Conservation (phyloP, 1,284 basidiomycete genomes). For the Vanrija sp. region DNA sequence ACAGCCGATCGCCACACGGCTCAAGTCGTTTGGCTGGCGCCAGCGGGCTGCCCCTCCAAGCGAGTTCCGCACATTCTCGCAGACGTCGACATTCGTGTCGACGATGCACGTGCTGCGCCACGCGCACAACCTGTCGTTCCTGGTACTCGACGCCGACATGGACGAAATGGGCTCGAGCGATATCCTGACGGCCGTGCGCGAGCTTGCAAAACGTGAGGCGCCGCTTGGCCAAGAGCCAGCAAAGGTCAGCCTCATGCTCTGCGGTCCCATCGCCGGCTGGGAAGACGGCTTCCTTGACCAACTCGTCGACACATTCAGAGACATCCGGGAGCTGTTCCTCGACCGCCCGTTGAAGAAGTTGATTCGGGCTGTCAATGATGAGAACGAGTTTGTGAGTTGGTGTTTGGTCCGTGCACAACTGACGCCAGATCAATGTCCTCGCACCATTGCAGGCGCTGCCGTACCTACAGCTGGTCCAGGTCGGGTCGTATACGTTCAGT, state of each 20-base stretch:
- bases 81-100: slow-evolving; percentile 38
- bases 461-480: slow-evolving; percentile 36
- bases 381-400: slow-evolving; percentile 30
- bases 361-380: slow-evolving; percentile 16
- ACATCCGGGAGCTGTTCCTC: slow-evolving; percentile 43
- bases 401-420: background rate
- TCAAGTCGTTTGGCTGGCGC: slow-evolving; percentile 43
- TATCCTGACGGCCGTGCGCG: slow-evolving; percentile 25
- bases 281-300: slow-evolving; percentile 27
- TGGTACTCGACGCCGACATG: slow-evolving; percentile 43
- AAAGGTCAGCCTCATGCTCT: slow-evolving; percentile 36
- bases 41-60: slow-evolving; percentile 35
- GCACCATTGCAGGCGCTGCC: slow-evolving; percentile 26
- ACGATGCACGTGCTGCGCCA: slow-evolving; percentile 35
- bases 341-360: slow-evolving; percentile 38
- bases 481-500: slow-evolving; percentile 40
- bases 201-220: slow-evolving; percentile 21
- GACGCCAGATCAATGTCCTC: slow-evolving; percentile 25
- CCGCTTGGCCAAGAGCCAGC: slow-evolving; percentile 2
- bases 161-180: slow-evolving; percentile 32
- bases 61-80: slow-evolving; percentile 28
- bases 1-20: slow-evolving; percentile 21
- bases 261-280: slow-evolving; percentile 42
- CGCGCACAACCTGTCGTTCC: slow-evolving; percentile 32
- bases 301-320: slow-evolving; percentile 28